Percentiles rank a stretch among this genome's conserved stretches.
Evolutionary conservation across 2,329 filamentous ascomycete genomes (phyloP).

Genomic region (Alternaria novae-zelandiae): DNA sequence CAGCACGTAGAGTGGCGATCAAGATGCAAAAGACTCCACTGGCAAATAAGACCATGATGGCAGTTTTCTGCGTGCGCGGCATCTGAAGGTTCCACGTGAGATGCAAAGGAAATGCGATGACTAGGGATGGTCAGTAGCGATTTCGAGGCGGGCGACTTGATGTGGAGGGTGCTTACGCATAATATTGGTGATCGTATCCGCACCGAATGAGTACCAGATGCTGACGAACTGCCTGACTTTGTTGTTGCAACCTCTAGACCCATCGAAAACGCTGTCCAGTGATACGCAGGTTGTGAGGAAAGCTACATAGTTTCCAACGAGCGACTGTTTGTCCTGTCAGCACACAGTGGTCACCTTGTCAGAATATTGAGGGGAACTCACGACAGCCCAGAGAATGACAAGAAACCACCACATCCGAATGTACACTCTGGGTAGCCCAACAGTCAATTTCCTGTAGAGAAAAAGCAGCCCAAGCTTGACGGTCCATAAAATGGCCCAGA

Average conservation of each 20-base stretch:
- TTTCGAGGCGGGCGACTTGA: background rate
- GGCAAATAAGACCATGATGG: background rate
- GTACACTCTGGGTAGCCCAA: background rate
- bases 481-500: conserved; percentile 2
- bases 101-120: conserved; percentile 3
- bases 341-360: background rate
- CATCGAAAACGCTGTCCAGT: background rate
- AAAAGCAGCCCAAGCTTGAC: conserved; percentile 8
- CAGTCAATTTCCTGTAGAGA: conserved; percentile 3
- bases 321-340: background rate
- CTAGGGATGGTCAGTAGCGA: background rate
- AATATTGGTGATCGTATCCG: conserved; percentile 2
- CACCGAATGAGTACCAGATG: background rate
- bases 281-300: background rate
- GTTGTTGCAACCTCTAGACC: background rate
- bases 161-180: background rate
- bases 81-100: conserved; percentile 7
- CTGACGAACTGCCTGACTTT: background rate
- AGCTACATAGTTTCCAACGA: background rate
- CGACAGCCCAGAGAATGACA: background rate
- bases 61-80: background rate
- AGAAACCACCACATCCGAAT: conserved; percentile 4
- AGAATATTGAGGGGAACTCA: background rate
- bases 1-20: background rate
- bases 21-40: conserved; percentile 2